phyloP scores from a whole-genome alignment of 2,329 filamentous ascomycete species.

The Aaosphaeria arxii region DNA sequence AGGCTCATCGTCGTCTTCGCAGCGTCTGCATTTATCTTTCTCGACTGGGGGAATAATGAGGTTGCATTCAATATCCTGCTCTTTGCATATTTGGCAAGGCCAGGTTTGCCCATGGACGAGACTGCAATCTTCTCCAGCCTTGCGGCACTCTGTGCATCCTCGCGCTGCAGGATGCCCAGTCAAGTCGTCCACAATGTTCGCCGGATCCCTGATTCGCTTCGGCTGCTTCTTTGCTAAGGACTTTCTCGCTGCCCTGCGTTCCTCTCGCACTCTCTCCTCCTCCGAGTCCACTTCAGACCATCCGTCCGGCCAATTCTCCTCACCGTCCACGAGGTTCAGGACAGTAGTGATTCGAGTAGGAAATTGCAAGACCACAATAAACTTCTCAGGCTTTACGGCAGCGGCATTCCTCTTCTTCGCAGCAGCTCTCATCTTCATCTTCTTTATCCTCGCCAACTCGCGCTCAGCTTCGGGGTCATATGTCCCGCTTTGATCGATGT shows the following conservation, averaged over 20 bases:
- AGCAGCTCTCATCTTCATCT: slow-evolving; percentile 5
- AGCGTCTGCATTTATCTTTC: slow-evolving; percentile 33
- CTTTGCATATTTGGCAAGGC: slow-evolving; percentile 17
- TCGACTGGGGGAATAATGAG: slow-evolving; percentile 24
- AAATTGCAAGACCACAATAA: slow-evolving; percentile 15
- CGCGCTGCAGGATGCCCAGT: slow-evolving; percentile 31
- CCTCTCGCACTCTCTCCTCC: slow-evolving; percentile 1
- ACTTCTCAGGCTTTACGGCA: slow-evolving; percentile 10
- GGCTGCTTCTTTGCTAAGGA: too few species aligned
- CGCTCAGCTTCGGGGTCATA: slow-evolving; percentile 29
- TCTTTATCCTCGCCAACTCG: slow-evolving; percentile 4
- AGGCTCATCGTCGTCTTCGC: slow-evolving; percentile 7
- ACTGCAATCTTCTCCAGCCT: slow-evolving; percentile 15
- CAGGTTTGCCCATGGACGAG: slow-evolving; percentile 28
- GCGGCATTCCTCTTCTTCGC: slow-evolving; percentile 3
- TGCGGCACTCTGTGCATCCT: slow-evolving; percentile 34
- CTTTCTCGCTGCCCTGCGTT: background rate
- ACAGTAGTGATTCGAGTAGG: slow-evolving; percentile 12
- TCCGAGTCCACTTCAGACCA: slow-evolving; percentile 20
- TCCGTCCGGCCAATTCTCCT: slow-evolving; percentile 25
- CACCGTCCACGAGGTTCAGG: slow-evolving; percentile 18
- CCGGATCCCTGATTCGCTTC: slow-evolving; percentile 13
- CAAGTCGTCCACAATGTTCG: slow-evolving; percentile 18
- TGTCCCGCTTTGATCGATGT: slow-evolving; percentile 36
- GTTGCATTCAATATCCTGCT: slow-evolving; percentile 25